phyloP scores from a whole-genome alignment of 352 stramenopile genomes.

The Globisporangium polare region DNA sequence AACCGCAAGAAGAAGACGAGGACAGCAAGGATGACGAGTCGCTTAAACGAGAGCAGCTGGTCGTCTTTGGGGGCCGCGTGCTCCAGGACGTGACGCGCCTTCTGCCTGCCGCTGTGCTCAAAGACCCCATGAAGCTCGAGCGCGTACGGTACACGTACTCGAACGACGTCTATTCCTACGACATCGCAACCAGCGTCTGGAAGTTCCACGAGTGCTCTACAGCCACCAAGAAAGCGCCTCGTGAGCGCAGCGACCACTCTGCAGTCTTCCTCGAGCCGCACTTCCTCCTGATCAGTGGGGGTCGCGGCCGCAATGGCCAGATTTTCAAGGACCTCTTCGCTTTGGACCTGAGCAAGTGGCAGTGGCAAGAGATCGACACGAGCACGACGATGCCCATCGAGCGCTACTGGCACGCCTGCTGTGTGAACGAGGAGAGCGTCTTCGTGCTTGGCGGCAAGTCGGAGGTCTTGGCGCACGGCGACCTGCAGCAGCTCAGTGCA shows the following conservation, averaged over 20 bases:
- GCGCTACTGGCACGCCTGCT: conserved; percentile 44
- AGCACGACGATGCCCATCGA: conserved; percentile 20
- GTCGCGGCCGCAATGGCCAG: conserved; percentile 45
- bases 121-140: conserved; percentile 47
- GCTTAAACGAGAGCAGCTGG: conserved; percentile 18
- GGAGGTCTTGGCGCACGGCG: conserved; percentile 40
- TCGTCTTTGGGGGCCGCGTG: conserved; percentile 57
- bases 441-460: conserved; percentile 69
- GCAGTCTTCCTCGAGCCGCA: conserved; percentile 46
- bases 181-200: conserved; percentile 34
- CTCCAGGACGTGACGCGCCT: conserved; percentile 47
- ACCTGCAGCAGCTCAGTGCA: conserved; percentile 37
- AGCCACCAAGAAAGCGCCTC: conserved; percentile 16
- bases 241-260: conserved; percentile 52
- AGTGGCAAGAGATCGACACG: conserved; percentile 39
- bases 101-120: conserved; percentile 24
- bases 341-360: conserved; percentile 44
- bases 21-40: no score
- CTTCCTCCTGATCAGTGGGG: conserved; percentile 48
- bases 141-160: conserved; percentile 56
- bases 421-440: conserved; percentile 30
- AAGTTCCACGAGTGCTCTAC: conserved; percentile 32
- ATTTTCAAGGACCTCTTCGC: conserved; percentile 48
- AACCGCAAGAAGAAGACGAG: not conserved
- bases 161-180: conserved; percentile 53